Conservation (phyloP, 208 protist species). For the Trypanosoma caninum region DNA sequence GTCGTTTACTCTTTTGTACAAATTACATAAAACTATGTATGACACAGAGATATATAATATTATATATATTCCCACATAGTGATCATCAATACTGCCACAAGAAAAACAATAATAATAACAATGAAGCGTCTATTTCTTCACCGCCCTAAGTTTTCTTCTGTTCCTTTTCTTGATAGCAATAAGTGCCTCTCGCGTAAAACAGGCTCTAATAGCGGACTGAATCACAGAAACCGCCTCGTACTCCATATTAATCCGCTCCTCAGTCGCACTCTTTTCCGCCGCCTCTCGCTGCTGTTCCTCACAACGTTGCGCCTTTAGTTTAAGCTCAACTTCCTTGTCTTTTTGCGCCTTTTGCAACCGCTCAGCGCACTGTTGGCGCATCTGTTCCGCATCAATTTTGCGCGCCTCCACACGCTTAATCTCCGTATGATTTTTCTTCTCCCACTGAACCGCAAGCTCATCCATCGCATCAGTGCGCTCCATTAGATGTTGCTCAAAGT, state of each 20-base stretch:
- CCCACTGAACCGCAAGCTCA: slow-evolving; percentile 66
- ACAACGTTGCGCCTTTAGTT: slow-evolving; percentile 53
- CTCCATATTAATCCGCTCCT: slow-evolving; percentile 39
- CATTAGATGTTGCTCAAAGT: slow-evolving; percentile 67
- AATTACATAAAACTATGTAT: no score
- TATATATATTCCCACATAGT: no score
- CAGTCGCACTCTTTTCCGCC: slow-evolving; percentile 25
- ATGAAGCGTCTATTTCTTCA: slow-evolving; percentile 13
- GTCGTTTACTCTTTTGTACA: no score
- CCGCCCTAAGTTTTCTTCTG: slow-evolving; percentile 54
- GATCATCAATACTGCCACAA: no score
- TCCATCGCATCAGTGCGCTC: slow-evolving; percentile 71
- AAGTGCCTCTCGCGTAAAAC: slow-evolving; percentile 75
- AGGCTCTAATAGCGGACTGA: slow-evolving; percentile 73
- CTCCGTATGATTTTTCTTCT: slow-evolving; percentile 70
- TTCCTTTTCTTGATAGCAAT: slow-evolving; percentile 74
- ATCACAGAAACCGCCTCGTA: slow-evolving; percentile 77
- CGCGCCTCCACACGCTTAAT: slow-evolving; percentile 68
- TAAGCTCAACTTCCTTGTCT: slow-evolving; percentile 42
- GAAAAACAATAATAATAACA: no score
- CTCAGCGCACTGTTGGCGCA: slow-evolving; percentile 69
- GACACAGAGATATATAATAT: no score
- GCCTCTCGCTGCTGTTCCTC: slow-evolving; percentile 28
- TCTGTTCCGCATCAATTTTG: slow-evolving; percentile 83
- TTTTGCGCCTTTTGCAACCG: slow-evolving; percentile 55